Conservation (phyloP, 441 rosid species). For the Viola pubescens region DNA sequence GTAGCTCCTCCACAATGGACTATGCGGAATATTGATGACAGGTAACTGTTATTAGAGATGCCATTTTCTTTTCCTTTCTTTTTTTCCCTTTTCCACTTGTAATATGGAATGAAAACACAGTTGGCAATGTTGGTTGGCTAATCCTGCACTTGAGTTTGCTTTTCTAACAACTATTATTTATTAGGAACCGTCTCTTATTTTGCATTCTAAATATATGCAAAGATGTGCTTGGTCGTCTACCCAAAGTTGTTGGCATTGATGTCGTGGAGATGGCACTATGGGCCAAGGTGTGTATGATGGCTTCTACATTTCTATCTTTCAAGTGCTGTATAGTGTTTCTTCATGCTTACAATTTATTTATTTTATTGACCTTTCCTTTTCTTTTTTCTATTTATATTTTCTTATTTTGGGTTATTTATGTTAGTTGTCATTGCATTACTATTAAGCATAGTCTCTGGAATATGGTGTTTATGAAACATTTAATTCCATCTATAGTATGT, state of each 20-base stretch:
- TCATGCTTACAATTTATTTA: not conserved
- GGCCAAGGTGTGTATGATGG: slow-evolving; percentile 74
- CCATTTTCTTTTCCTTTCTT: not conserved
- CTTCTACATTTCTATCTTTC: slow-evolving; percentile 14
- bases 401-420: too few relatives aligned
- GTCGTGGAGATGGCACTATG: slow-evolving; percentile 99
- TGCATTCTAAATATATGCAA: slow-evolving; percentile 82
- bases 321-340: slow-evolving; percentile 6
- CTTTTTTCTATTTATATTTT: too few relatives aligned
- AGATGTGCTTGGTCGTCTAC: slow-evolving; percentile 77
- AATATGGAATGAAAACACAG: not conserved
- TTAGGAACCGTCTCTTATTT: slow-evolving; percentile 78
- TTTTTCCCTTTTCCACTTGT: not conserved
- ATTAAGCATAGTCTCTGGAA: too few relatives aligned
- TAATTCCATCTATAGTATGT: too few relatives aligned
- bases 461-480: too few relatives aligned
- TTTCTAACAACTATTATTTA: not conserved
- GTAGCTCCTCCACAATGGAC: slow-evolving; percentile 99
- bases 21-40: slow-evolving; percentile 93
- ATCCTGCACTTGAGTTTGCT: not conserved
- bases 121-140: not conserved
- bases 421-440: too few relatives aligned
- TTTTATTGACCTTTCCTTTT: too few relatives aligned
- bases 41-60: slow-evolving; percentile 32
- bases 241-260: slow-evolving; percentile 98